Percentiles rank a stretch among this genome's conserved stretches.
Evolutionary conservation across 805 yeast genomes (phyloP).

Genomic region (Candida germanica): DNA sequence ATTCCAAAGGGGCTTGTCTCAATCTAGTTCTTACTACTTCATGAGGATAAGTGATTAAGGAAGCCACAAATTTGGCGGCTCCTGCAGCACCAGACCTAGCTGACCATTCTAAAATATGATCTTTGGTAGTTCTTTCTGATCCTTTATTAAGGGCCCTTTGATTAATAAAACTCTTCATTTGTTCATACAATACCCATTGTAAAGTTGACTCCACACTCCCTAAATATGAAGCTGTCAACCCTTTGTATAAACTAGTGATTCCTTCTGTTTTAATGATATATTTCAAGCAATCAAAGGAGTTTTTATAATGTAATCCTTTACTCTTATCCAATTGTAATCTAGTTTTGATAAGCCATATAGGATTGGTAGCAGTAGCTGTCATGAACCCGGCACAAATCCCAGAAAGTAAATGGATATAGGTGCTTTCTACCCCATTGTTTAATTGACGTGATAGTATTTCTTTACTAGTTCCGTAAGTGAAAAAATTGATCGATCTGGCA

Average conservation of each 20-base stretch:
- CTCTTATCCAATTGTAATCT: conserved; percentile 87
- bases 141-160: conserved; percentile 43
- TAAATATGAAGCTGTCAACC: conserved; percentile 89
- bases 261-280: conserved; percentile 78
- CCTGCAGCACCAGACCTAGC: conserved; percentile 98
- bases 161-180: conserved; percentile 73
- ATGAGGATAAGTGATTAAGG: conserved; percentile 92
- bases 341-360: conserved; percentile 96
- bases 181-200: conserved; percentile 96
- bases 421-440: conserved; percentile 72
- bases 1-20: conserved; percentile 83
- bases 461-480: conserved; percentile 93
- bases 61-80: conserved; percentile 89
- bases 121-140: conserved; percentile 43
- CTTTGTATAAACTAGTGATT: conserved; percentile 73
- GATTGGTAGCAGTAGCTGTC: conserved; percentile 95
- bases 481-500: conserved; percentile 93
- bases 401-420: conserved; percentile 80
- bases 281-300: conserved; percentile 79
- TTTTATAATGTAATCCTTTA: conserved; percentile 62
- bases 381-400: conserved; percentile 92
- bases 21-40: conserved; percentile 95
- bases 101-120: conserved; percentile 80
- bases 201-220: conserved; percentile 91
- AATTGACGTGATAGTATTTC: conserved; percentile 64